phyloP scores from a whole-genome alignment of 352 stramenopile genomes.

The Phytopythium mirpurense region DNA sequence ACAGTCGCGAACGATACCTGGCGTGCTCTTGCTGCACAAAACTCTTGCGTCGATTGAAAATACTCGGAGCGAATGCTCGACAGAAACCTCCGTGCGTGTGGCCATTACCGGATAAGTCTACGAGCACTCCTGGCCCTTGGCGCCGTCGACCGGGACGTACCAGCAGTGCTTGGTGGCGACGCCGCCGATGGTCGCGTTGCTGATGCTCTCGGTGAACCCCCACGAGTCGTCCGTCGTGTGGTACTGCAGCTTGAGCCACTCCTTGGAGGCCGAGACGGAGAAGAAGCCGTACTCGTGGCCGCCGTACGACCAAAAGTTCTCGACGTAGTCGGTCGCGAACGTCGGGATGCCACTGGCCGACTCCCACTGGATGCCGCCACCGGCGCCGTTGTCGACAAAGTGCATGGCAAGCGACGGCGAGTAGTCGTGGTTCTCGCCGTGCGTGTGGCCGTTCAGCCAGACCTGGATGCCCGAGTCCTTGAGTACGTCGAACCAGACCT shows the following conservation, averaged over 20 bases:
- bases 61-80: no score
- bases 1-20: no score
- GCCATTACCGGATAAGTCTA: no score
- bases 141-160: conserved; percentile 49
- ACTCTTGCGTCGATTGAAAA: no score
- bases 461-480: conserved; percentile 47
- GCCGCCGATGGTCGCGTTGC: conserved; percentile 36
- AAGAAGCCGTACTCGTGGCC: conserved; percentile 76
- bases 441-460: conserved; percentile 72
- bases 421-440: conserved; percentile 77
- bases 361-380: conserved; percentile 75
- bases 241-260: conserved; percentile 70
- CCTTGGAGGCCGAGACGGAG: conserved; percentile 41
- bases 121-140: conserved; percentile 27
- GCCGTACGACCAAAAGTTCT: conserved; percentile 54
- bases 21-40: no score
- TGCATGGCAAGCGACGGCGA: conserved; percentile 35
- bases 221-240: conserved; percentile 61
- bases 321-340: conserved; percentile 47
- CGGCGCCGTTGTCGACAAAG: conserved; percentile 76
- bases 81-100: no score
- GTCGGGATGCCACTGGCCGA: conserved; percentile 64
- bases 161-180: conserved; percentile 72
- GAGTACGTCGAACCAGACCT: conserved; percentile 57
- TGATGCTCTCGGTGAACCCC: conserved; percentile 49